Conservation (phyloP, 2,329 filamentous ascomycete genomes). For the Exophiala xenobiotica region DNA sequence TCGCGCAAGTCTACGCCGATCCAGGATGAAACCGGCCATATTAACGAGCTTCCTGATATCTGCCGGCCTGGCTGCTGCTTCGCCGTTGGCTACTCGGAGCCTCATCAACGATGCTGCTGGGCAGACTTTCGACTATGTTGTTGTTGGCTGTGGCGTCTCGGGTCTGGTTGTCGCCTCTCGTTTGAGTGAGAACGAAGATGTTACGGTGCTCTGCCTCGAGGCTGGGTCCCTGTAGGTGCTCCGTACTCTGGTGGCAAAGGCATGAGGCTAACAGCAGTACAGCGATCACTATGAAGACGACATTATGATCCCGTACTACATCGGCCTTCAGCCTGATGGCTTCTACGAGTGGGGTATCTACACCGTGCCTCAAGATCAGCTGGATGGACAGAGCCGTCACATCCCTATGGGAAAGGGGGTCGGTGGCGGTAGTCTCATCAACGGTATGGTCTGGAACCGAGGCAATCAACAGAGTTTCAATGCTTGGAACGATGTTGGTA, state of each 20-base stretch:
- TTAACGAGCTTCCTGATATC: not conserved
- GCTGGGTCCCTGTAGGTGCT: conserved; percentile 17
- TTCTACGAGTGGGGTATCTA: conserved; percentile 34
- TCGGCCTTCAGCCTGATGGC: conserved; percentile 31
- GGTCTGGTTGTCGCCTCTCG: conserved; percentile 33
- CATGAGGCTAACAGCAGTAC: not conserved
- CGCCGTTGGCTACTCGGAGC: not conserved
- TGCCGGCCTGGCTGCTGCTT: not conserved
- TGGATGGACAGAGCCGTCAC: conserved; percentile 28
- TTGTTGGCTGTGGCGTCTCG: conserved; percentile 36
- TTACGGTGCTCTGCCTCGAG: conserved; percentile 34
- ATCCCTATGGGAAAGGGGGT: conserved; percentile 36
- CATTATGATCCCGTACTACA: conserved; percentile 33
- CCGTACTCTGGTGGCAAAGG: not conserved
- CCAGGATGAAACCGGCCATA: not conserved
- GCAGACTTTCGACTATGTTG: conserved; percentile 34
- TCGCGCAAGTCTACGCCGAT: not conserved
- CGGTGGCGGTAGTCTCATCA: conserved; percentile 42
- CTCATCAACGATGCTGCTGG: conserved; percentile 6
- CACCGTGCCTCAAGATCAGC: conserved; percentile 32
- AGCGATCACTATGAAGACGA: conserved; percentile 34
- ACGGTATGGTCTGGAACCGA: conserved; percentile 44
- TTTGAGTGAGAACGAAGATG: conserved; percentile 31
- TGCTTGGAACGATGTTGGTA: conserved; percentile 48
- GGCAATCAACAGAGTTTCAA: conserved; percentile 43